Evolutionary conservation across 345 rosid species (phyloP), one percentile per base, ranked within the genome.

Genomic region (Odontarrhena argentea): DNA sequence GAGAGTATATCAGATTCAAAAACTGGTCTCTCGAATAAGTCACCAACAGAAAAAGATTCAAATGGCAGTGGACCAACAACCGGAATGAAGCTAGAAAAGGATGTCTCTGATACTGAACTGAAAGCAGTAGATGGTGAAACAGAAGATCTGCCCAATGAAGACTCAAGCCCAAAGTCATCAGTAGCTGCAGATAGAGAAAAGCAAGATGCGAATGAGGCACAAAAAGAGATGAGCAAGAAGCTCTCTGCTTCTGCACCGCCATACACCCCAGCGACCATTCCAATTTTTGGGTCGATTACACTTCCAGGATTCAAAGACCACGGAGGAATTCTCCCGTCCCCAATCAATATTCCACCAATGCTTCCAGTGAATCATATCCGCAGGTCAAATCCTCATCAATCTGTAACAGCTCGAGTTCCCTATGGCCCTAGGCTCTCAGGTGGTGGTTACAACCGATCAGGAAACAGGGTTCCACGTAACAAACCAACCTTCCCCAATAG

Each of bases 161-260:
- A 78, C 28, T 66, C 40, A 8, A 73, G 63, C 53, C 67, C 43
- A 37, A 71, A 74, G 74, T 69, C 77, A 67, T 71, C 55, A 46
- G 63, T 75, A 53, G 69, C 77, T 66, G 65, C 75, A 63, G 86
- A 79, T 58, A 84, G 67, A 73, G 94, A 78, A 74, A 85, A 85
- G 74, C 86, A 80, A 65, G 86, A 86, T 9, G 96, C 78, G 69
- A 36, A 63, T 35, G 96, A 88, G 75, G 67, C 71, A 8, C 87
- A 78, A 34, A 94, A 91, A 77, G 97, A 87, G 78, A 75, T 77
- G 38, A 79, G 87, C 70, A 94, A 84, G 79, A 94, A 85, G 79
- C 91, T 94, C 48, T 90, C 97, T 62, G 99, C 99, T 48, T 84
- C 95, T 69, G 99, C 99, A 48, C 91, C 99, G 7, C 97, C 99